phyloP scores from a whole-genome alignment of 495 filamentous ascomycete species.

The Bacidia rubella region DNA sequence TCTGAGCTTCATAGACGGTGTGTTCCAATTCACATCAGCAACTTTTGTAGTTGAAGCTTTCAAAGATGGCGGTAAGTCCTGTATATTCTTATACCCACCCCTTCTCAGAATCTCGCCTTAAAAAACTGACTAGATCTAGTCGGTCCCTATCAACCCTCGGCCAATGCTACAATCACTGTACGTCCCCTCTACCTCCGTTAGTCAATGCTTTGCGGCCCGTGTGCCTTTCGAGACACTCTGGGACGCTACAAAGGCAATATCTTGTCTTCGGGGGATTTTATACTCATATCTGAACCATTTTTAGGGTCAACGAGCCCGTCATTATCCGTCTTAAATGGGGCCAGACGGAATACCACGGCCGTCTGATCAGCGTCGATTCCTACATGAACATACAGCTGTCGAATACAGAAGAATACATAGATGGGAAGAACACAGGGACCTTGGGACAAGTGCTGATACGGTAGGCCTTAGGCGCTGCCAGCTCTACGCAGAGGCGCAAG shows the following conservation, averaged over 20 bases:
- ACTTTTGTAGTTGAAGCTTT: no score
- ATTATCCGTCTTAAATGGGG: conserved; percentile 94
- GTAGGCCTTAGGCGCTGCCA: conserved; percentile 28
- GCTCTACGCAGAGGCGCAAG: neutral
- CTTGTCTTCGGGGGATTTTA: no score
- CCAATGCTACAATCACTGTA: conserved; percentile 82
- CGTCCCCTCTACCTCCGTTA: conserved; percentile 20
- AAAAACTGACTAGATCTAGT: no score
- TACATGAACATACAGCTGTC: conserved; percentile 97
- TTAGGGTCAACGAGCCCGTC: conserved; percentile 82
- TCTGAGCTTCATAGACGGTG: neutral
- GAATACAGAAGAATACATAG: conserved; percentile 80
- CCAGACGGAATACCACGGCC: conserved; percentile 89
- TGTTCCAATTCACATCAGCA: no score
- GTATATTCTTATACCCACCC: no score
- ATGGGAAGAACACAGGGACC: conserved; percentile 69
- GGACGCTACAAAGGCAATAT: no score
- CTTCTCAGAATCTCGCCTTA: no score
- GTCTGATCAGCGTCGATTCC: conserved; percentile 80
- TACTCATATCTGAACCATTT: no score
- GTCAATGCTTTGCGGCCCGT: neutral
- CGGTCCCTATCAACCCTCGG: conserved; percentile 80
- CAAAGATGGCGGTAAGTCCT: no score
- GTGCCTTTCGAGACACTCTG: neutral
- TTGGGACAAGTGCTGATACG: conserved; percentile 87